A percentile compares a stretch with the other conserved stretches of the same genome.
phyloP scores from a whole-genome alignment of 495 filamentous ascomycete species.

The Penicillium antarcticum region DNA sequence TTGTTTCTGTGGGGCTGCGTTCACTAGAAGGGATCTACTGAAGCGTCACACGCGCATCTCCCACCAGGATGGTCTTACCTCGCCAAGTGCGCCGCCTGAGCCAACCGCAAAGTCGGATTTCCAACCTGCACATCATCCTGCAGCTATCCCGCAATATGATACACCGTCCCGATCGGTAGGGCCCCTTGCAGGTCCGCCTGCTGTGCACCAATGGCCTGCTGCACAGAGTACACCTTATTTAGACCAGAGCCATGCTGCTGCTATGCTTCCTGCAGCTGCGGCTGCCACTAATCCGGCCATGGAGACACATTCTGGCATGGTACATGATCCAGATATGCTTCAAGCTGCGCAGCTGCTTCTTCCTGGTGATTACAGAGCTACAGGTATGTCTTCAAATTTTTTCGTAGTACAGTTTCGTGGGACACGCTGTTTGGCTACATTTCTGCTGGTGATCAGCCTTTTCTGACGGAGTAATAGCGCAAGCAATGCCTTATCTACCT shows the following conservation, averaged over 20 bases:
- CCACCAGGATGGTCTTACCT: conserved; percentile 31
- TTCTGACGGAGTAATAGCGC: conserved; percentile 18
- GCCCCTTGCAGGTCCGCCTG: conserved; percentile 22
- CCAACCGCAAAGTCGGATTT: conserved; percentile 11
- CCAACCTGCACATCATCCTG: conserved; percentile 14
- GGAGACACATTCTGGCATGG: conserved; percentile 18
- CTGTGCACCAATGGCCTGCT: conserved; percentile 32
- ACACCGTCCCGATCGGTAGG: conserved; percentile 19
- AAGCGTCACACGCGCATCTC: conserved; percentile 50
- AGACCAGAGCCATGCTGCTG: conserved; percentile 16
- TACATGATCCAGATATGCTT: conserved; percentile 38
- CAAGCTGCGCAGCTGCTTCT: conserved; percentile 41
- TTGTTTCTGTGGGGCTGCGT: conserved; percentile 52
- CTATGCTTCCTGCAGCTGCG: conserved; percentile 16
- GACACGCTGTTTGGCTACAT: background rate
- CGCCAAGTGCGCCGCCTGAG: conserved; percentile 31
- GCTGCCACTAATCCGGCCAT: conserved; percentile 11
- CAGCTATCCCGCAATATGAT: conserved; percentile 22
- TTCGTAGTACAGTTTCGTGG: background rate
- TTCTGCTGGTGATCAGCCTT: background rate
- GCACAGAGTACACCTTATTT: conserved; percentile 26
- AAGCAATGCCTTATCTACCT: conserved; percentile 32
- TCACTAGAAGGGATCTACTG: conserved; percentile 51
- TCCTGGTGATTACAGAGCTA: conserved; percentile 30
- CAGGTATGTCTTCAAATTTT: conserved; percentile 9